These are phyloP conservation scores for Yamadazyma diospyri DNA, from an alignment of 1,139 yeast species.

Conservation along the genomic window DNA sequence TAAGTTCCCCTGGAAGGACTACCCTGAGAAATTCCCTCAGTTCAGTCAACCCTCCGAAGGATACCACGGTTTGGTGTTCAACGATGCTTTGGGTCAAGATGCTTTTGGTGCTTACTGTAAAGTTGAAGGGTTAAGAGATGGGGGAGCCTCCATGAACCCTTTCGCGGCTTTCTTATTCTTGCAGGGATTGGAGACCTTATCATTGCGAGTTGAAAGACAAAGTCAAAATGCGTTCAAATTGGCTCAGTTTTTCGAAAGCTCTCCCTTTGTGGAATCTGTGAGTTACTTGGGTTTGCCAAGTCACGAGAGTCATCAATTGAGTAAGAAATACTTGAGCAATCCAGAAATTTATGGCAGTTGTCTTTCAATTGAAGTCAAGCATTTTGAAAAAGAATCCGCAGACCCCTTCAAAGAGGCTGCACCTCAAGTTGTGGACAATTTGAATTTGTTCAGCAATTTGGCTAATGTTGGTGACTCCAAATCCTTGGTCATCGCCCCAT, in stretches of 20 bases:
- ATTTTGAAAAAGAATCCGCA: slow-evolving; percentile 40
- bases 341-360: slow-evolving; percentile 80
- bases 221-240: slow-evolving; percentile 78
- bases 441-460: slow-evolving; percentile 82
- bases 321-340: slow-evolving; percentile 69
- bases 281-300: slow-evolving; percentile 86
- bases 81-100: slow-evolving; percentile 74
- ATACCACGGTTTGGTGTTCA: slow-evolving; percentile 82
- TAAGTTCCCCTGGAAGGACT: slow-evolving; percentile 84
- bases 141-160: slow-evolving; percentile 88
- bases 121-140: slow-evolving; percentile 84
- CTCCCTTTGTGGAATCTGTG: slow-evolving; percentile 79
- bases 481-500: slow-evolving; percentile 93
- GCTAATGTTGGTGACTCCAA: slow-evolving; percentile 97
- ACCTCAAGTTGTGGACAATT: slow-evolving; percentile 75
- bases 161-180: slow-evolving; percentile 80
- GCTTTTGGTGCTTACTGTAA: slow-evolving; percentile 82
- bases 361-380: slow-evolving; percentile 75
- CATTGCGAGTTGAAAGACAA: slow-evolving; percentile 91
- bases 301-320: slow-evolving; percentile 78
- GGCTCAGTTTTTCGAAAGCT: slow-evolving; percentile 71
- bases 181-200: slow-evolving; percentile 92
- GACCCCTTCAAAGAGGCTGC: slow-evolving; percentile 71
- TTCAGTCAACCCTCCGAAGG: slow-evolving; percentile 88
- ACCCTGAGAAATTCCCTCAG: slow-evolving; percentile 87